Percentiles rank a stretch among this genome's conserved stretches.
phyloP scores from a whole-genome alignment of 768 basidiomycete species.

The Leccinum arenicola region DNA sequence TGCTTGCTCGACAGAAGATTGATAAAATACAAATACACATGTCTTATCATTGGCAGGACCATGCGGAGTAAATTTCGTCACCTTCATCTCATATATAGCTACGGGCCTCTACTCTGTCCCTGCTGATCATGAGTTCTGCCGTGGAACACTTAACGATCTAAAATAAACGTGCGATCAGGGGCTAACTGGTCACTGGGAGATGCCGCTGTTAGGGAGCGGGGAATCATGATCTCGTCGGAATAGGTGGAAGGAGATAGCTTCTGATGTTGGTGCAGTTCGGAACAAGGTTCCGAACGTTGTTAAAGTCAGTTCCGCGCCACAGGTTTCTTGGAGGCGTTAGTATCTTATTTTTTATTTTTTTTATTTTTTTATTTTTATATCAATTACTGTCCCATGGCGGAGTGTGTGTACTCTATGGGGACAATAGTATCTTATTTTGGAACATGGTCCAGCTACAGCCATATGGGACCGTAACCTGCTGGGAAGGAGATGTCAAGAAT shows the following conservation, averaged over 20 bases:
- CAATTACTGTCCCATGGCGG: no score
- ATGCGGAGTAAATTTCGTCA: not conserved
- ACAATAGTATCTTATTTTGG: not conserved
- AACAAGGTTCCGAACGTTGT: not conserved
- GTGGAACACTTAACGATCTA: not conserved
- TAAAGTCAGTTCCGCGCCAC: not conserved
- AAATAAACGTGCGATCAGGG: not conserved
- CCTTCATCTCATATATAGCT: not conserved
- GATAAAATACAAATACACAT: not conserved
- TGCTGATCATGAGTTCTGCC: not conserved
- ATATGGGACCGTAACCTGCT: not conserved
- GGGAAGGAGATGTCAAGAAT: slow-evolving; percentile 1
- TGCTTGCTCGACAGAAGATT: no score
- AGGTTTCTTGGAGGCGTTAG: not conserved
- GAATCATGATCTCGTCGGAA: not conserved
- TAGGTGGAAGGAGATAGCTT: not conserved
- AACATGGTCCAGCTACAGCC: not conserved
- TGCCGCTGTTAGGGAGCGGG: not conserved
- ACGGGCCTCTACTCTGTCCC: not conserved
- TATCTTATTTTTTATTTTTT: not conserved
- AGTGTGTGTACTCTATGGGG: no score
- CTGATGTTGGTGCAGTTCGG: not conserved
- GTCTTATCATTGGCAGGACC: not conserved
- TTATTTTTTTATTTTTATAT: no score
- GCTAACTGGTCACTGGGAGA: not conserved